Evolutionary conservation across 768 basidiomycete genomes (phyloP), one percentile per base, ranked within the genome.

Genomic region (Lentinula detonsa): DNA sequence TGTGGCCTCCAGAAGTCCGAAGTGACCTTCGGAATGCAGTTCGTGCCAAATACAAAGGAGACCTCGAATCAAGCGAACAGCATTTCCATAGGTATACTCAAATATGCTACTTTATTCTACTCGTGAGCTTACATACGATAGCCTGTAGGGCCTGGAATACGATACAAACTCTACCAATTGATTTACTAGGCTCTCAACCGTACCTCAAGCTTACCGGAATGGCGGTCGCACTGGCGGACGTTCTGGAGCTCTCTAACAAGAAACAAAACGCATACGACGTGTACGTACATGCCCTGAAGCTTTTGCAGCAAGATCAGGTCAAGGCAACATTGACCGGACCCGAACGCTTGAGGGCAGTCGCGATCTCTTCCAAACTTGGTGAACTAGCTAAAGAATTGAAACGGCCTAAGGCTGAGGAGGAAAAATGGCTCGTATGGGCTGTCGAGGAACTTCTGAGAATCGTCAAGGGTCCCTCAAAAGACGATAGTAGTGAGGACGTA

Each of bases 191-290:
- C 10, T 61, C 76, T 2, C 74, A 81, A 18, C 84, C 87, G 0
- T 79, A 85, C 59, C 78, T 90, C 60, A 91, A 90, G 69, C 73
- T 82, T 0, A 83, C 87, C 0, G 89, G 89, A 3, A 82, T 91
- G 11, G 88, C 82, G 1, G 79, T 86, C 31, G 73, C 79, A 3
- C 75, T 90, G 50, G 85, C 82, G 2, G 83, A 82, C 54, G 78
- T 86, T 2, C 71, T 83, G 15, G 85, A 87, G 66, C 67, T 68
- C 16, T 70, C 72, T 0, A 69, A 77, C 15, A 72, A 74, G 48
- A 69, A 53, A 4, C 69, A 75, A 21, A 58, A 66, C 33, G 80
- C 81, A 0, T 81, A 77, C 63, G 65, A 71, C 3, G 61, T 76
- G 7, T 80, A 79, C 63, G 50, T 65, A 42, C 75, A 78, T n/a